These are phyloP conservation scores for Didymella pinodella DNA, from an alignment of 2,329 filamentous ascomycete genomes.

Conservation along the genomic window DNA sequence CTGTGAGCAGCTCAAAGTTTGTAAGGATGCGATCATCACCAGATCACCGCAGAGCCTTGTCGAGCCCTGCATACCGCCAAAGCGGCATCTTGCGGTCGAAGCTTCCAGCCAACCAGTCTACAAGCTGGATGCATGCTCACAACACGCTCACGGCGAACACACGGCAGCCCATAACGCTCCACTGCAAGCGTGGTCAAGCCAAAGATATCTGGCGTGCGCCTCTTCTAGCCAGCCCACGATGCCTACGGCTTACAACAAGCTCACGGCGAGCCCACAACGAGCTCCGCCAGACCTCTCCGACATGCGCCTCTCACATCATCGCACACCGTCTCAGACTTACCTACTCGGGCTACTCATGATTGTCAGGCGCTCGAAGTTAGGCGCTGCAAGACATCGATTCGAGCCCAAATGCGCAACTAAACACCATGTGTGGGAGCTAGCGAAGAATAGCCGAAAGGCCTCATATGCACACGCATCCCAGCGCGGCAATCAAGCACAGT, in stretches of 20 bases:
- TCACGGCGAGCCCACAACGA: not conserved
- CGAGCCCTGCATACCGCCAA: not conserved
- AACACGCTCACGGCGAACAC: too few relatives aligned
- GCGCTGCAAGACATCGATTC: not conserved
- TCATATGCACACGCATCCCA: not conserved
- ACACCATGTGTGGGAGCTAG: slow-evolving; percentile 8
- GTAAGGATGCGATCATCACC: not conserved
- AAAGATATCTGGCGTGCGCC: too few relatives aligned
- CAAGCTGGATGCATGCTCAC: too few relatives aligned
- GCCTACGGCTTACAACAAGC: not conserved
- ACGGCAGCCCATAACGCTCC: too few relatives aligned
- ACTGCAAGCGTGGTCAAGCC: too few relatives aligned
- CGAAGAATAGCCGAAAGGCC: slow-evolving; percentile 5
- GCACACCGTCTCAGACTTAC: not conserved
- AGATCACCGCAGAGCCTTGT: not conserved
- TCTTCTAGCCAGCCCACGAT: not conserved
- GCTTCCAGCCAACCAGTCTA: not conserved
- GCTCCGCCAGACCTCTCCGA: not conserved
- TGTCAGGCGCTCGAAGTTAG: not conserved
- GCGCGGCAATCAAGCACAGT: not conserved
- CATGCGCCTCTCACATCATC: slow-evolving; percentile 14
- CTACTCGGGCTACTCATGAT: not conserved
- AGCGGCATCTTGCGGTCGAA: not conserved
- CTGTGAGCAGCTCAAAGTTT: not conserved
- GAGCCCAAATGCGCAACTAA: not conserved